phyloP scores from a whole-genome alignment of 306 rosid species.

The Cicer yamashitae region DNA sequence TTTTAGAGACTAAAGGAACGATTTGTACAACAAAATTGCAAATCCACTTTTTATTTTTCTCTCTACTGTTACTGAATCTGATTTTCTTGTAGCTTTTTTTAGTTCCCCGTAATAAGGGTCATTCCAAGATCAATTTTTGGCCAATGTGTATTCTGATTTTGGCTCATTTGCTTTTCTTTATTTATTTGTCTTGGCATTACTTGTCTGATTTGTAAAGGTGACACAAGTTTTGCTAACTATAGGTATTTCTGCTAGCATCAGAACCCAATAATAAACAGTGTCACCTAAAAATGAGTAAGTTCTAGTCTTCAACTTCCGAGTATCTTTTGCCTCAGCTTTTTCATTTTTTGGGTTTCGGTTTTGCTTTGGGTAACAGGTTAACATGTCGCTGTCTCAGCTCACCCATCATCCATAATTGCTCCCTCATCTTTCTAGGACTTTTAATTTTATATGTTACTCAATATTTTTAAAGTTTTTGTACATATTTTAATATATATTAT shows the following conservation, averaged over 20 bases:
- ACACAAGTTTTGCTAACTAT: conserved; percentile 39
- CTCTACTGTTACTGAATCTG: background rate
- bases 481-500: too few species aligned
- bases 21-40: too few species aligned
- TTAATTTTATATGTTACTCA: too few species aligned
- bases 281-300: conserved; percentile 45
- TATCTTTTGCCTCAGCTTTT: conserved; percentile 36
- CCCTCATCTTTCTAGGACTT: conserved; percentile 44
- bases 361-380: conserved; percentile 30
- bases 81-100: conserved; percentile 58
- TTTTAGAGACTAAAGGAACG: background rate
- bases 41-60: background rate
- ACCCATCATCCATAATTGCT: conserved; percentile 45
- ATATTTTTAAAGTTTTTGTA: too few species aligned
- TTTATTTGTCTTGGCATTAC: conserved; percentile 43
- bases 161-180: conserved; percentile 58
- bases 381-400: conserved; percentile 37
- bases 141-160: conserved; percentile 48
- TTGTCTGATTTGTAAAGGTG: conserved; percentile 56
- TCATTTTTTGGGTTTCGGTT: background rate
- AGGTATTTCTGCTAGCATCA: conserved; percentile 29
- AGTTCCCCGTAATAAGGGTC: conserved; percentile 56
- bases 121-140: conserved; percentile 44
- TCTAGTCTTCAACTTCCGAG: conserved; percentile 41
- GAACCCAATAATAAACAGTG: conserved; percentile 37